Evolutionary conservation across 1,139 yeast species (phyloP), one percentile per base, ranked within the genome.

Genomic region (Insectozyma bohioensis): DNA sequence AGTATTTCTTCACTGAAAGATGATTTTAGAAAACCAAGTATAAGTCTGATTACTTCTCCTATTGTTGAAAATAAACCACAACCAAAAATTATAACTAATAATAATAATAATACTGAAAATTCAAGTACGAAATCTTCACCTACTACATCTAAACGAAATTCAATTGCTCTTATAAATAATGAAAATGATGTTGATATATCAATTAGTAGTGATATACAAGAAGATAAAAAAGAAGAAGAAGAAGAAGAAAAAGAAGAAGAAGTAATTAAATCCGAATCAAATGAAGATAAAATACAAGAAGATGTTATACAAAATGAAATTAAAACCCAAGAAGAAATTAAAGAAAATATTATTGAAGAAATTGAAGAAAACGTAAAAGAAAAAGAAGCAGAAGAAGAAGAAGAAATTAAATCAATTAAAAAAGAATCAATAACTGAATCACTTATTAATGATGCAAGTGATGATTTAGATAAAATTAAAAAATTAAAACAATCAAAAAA

Each of bases 141-240:
- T 8, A 26, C 33, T 3, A 32, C 37, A n/a, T 31, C 36, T 7
- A 59, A 58, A 39, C 54, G 73, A 30, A 69, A 54, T 43, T 67
- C 74, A 32, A 73, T 74, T 28, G 65, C 69, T 6, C 63, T 64
- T 37, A 52, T 74, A 32, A 71, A n/a, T n/a, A 73, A 72, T 38
- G 75, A 67, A 30, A 63, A 57, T 5, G 74, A 70, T 42, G 61
- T 65, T 16, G 74, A 64, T 31, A 48, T 62, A n/a, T n/a, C n/a
- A n/a, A n/a, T n/a, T n/a, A n/a, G n/a, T n/a, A n/a, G 10, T 16
- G 23, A 21, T 12, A 28, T 12, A 14, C 30, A 22, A 15, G 20
- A 19, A 13, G 31, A 19, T 4, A 18, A 15, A 9, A 12, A 31
- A 19, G 6, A 13, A 6, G 16, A 17, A 11, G 15, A 23, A 22